These are phyloP conservation scores for Apiospora pterosperma DNA, from an alignment of 2,329 filamentous ascomycete genomes.

Conservation along the genomic window DNA sequence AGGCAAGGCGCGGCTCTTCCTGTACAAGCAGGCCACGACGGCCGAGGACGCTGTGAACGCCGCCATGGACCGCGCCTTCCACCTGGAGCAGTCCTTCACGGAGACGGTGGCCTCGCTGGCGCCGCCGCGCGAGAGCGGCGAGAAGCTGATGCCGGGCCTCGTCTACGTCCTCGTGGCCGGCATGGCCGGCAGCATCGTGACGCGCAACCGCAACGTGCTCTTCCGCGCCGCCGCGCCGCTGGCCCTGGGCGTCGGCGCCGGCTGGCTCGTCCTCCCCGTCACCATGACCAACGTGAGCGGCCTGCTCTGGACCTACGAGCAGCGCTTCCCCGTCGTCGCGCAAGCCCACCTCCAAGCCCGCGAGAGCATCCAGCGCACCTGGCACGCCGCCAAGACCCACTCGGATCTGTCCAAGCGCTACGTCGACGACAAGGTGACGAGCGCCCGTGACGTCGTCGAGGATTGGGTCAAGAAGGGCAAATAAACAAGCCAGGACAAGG, in stretches of 20 bases:
- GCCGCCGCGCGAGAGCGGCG: conserved; percentile 78
- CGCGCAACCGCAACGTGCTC: conserved; percentile 81
- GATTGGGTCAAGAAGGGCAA: conserved; percentile 89
- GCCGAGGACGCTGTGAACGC: conserved; percentile 82
- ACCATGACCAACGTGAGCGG: conserved; percentile 88
- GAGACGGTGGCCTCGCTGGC: conserved; percentile 85
- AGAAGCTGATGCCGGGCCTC: conserved; percentile 83
- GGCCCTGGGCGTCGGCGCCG: conserved; percentile 76
- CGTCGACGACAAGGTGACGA: conserved; percentile 77
- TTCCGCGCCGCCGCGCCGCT: conserved; percentile 75
- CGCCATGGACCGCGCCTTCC: conserved; percentile 75
- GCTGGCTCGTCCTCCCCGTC: conserved; percentile 80
- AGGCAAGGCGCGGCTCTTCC: conserved; percentile 71
- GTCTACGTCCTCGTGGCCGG: conserved; percentile 91
- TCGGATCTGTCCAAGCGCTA: conserved; percentile 65
- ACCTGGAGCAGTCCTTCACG: conserved; percentile 86
- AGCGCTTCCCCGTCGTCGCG: conserved; percentile 78
- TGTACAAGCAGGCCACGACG: conserved; percentile 70
- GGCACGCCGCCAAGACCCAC: conserved; percentile 72
- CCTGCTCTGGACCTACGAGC: conserved; percentile 88
- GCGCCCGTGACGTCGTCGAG: conserved; percentile 74
- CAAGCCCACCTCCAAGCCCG: conserved; percentile 74
- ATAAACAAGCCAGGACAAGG: conserved; percentile 38
- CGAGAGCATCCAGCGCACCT: conserved; percentile 65
- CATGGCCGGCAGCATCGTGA: conserved; percentile 92